Conservation (phyloP, 2,329 filamentous ascomycete species). For the Lachnellula willkommii region DNA sequence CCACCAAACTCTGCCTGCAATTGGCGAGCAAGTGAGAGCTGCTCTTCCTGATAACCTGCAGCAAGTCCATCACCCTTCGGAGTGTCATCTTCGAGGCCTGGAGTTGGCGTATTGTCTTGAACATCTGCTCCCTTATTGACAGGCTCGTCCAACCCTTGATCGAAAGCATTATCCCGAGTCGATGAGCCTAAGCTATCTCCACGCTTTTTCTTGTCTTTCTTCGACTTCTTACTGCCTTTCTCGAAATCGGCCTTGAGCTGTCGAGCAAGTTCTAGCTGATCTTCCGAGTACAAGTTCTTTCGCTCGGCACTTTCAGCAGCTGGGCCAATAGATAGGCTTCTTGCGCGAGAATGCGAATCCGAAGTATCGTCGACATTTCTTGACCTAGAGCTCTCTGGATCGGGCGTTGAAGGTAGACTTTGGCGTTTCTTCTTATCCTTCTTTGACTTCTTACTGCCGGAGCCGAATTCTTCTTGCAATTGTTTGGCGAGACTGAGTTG, state of each 20-base stretch:
- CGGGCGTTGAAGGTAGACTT: slow-evolving; percentile 24
- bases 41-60: slow-evolving; percentile 25
- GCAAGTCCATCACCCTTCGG: slow-evolving; percentile 17
- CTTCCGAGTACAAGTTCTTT: slow-evolving; percentile 22
- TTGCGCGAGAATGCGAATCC: slow-evolving; percentile 17
- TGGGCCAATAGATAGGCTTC: slow-evolving; percentile 26
- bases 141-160: background rate
- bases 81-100: background rate
- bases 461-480: slow-evolving; percentile 24
- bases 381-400: slow-evolving; percentile 20
- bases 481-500: slow-evolving; percentile 27
- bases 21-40: slow-evolving; percentile 26
- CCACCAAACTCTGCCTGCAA: slow-evolving; percentile 24
- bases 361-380: slow-evolving; percentile 15
- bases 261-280: slow-evolving; percentile 27
- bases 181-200: slow-evolving; percentile 7
- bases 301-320: slow-evolving; percentile 13
- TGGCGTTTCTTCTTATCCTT: slow-evolving; percentile 31
- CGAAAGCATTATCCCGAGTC: slow-evolving; percentile 14
- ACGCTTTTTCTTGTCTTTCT: slow-evolving; percentile 32
- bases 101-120: background rate
- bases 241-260: slow-evolving; percentile 25
- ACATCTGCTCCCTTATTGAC: background rate
- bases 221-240: slow-evolving; percentile 20
- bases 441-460: slow-evolving; percentile 24